phyloP scores from a whole-genome alignment of 129 eudicot genomes.

The Saposhnikovia divaricata region DNA sequence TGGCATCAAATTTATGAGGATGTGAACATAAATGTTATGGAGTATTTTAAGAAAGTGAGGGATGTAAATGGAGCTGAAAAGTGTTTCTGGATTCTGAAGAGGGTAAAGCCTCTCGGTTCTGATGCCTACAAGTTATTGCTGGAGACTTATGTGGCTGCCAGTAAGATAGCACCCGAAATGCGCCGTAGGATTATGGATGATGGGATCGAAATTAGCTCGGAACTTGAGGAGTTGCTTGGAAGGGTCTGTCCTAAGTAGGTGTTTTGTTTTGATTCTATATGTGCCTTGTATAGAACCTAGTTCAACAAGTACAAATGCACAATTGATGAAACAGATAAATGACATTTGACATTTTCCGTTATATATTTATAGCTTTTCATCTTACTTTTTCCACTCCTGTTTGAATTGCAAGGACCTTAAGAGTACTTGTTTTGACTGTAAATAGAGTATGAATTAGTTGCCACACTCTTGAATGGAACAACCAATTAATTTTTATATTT shows the following conservation, averaged over 20 bases:
- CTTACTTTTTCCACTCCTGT: not conserved
- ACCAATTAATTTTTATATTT: not conserved
- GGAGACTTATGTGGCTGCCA: conserved; percentile 47
- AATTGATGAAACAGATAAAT: not conserved
- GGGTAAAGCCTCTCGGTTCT: conserved; percentile 34
- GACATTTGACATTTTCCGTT: not conserved
- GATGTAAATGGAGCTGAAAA: conserved; percentile 58
- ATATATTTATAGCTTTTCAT: not conserved
- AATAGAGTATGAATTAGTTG: not conserved
- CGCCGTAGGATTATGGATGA: conserved; percentile 47
- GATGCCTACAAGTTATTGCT: conserved; percentile 38
- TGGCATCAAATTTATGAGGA: conserved; percentile 27
- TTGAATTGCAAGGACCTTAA: not conserved
- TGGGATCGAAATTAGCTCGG: conserved; percentile 31
- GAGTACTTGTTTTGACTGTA: not conserved
- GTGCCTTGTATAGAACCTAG: not conserved
- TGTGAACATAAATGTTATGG: conserved; percentile 22
- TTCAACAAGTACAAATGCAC: not conserved
- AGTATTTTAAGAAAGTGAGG: conserved; percentile 34
- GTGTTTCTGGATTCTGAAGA: conserved; percentile 42
- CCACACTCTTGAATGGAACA: not conserved
- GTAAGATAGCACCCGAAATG: conserved; percentile 25
- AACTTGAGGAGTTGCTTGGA: conserved; percentile 44
- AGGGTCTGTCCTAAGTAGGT: conserved; percentile 28
- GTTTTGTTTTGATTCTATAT: not conserved